Conservation (phyloP, 208 protist species). For the Trichomonas gallinae region DNA sequence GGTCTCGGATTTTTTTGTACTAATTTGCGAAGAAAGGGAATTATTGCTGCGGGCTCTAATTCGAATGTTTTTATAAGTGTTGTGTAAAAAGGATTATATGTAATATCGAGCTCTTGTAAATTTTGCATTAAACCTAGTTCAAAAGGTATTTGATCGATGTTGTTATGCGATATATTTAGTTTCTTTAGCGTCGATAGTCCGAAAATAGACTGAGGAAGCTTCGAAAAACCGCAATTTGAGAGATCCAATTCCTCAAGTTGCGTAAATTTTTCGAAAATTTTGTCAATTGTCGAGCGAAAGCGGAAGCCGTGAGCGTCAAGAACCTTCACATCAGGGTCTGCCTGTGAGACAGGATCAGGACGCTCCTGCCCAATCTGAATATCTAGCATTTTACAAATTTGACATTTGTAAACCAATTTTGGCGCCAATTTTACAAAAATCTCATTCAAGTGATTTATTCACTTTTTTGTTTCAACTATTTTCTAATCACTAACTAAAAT, state of each 20-base stretch:
- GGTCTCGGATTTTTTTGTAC: neutral
- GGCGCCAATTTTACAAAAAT: neutral
- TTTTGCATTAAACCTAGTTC: neutral
- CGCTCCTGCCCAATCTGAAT: neutral
- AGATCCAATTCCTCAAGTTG: neutral
- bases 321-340: neutral
- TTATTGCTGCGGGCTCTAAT: neutral
- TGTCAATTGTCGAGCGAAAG: neutral
- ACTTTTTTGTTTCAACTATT: too few relatives aligned
- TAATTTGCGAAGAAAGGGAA: neutral
- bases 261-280: neutral
- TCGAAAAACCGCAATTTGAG: neutral
- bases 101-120: neutral
- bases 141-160: neutral
- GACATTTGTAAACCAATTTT: neutral
- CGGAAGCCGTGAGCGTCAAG: neutral
- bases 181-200: neutral
- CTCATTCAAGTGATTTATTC: too few relatives aligned
- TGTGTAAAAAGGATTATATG: neutral
- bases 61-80: neutral
- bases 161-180: neutral
- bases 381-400: neutral
- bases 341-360: neutral
- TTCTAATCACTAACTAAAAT: too few relatives aligned
- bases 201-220: neutral